Evolutionary conservation across 441 rosid species (phyloP).

Genomic region (Melastoma candidum): DNA sequence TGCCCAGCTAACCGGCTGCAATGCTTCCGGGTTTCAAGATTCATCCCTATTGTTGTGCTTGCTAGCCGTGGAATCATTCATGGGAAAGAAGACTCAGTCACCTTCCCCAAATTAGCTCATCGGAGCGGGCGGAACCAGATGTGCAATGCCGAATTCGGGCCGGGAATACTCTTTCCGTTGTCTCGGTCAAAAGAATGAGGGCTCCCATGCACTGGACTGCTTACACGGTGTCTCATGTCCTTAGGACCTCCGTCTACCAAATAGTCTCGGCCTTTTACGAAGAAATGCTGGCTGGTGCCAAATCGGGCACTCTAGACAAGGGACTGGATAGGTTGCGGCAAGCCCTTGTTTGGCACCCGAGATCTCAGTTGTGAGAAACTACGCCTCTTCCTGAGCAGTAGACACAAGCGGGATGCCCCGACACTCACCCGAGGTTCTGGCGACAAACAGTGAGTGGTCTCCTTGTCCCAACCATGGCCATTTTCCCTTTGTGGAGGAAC

Average conservation of each 20-base stretch:
- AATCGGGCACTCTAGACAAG: conserved; percentile 58
- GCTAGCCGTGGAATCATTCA: conserved; percentile 68
- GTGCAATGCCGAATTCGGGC: conserved; percentile 48
- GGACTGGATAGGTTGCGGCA: conserved; percentile 51
- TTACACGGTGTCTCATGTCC: conserved; percentile 64
- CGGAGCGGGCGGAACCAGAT: conserved; percentile 63
- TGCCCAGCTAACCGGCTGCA: conserved; percentile 88
- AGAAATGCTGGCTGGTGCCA: conserved; percentile 64
- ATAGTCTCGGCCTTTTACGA: conserved; percentile 57
- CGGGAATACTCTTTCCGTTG: conserved; percentile 35
- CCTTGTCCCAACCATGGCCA: no score
- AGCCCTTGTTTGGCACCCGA: conserved; percentile 50
- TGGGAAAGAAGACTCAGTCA: conserved; percentile 72
- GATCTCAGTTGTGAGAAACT: conserved; percentile 63
- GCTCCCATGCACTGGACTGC: conserved; percentile 47
- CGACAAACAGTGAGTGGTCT: no score
- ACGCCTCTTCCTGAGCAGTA: conserved; percentile 50
- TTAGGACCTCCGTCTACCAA: conserved; percentile 58
- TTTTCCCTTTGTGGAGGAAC: no score
- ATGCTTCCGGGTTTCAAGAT: conserved; percentile 47
- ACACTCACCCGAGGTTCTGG: no score
- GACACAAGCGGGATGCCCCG: no score
- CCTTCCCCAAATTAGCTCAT: conserved; percentile 49
- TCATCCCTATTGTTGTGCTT: conserved; percentile 52
- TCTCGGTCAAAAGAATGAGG: conserved; percentile 33